phyloP scores from a whole-genome alignment of 257 asterid genomes.

The Solanum rostratum region DNA sequence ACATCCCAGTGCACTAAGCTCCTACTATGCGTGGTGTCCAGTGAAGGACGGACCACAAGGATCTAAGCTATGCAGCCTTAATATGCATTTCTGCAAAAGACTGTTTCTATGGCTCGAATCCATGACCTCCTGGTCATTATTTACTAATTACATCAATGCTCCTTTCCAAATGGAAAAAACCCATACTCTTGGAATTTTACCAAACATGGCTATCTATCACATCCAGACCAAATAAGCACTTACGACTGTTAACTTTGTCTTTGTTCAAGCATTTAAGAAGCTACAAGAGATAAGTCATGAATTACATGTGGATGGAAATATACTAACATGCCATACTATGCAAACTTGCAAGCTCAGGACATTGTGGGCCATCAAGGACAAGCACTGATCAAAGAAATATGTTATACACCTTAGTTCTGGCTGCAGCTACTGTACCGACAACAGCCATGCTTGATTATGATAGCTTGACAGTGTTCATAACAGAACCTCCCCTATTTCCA shows the following conservation, averaged over 20 bases:
- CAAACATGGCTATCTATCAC: background rate
- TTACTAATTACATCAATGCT: too few relatives aligned
- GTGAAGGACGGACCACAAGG: too few relatives aligned
- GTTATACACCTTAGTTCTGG: background rate
- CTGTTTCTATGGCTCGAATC: too few relatives aligned
- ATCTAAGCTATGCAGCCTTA: too few relatives aligned
- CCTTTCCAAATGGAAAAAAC: background rate
- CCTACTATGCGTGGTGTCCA: too few relatives aligned
- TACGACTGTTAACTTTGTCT: background rate
- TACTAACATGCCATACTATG: background rate
- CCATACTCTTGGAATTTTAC: background rate
- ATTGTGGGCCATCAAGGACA: background rate
- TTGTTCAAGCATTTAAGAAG: background rate
- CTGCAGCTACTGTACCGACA: background rate
- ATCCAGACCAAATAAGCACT: background rate
- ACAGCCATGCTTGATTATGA: background rate
- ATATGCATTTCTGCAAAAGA: too few relatives aligned
- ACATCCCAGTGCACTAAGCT: too few relatives aligned
- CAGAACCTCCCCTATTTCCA: background rate
- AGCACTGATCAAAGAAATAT: background rate
- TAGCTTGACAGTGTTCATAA: background rate
- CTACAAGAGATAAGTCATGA: background rate
- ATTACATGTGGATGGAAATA: background rate
- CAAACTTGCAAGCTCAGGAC: background rate
- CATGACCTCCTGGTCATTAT: too few relatives aligned